Base-by-base conservation (phyloP, 2,329 filamentous ascomycete genomes). In the Seiridium cupressi region DNA sequence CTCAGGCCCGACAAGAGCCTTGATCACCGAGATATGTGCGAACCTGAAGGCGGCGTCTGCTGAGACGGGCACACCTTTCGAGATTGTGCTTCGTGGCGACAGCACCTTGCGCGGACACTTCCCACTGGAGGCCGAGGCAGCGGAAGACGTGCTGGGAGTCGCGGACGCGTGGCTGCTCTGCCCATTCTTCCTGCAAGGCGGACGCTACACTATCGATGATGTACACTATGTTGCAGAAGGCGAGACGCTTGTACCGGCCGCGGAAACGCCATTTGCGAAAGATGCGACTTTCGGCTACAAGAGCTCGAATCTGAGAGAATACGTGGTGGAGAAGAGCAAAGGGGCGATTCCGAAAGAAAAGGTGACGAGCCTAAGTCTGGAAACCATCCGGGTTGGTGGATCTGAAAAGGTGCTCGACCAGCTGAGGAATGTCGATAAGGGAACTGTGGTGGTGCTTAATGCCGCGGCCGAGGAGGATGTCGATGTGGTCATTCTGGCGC, bases 101-200 rank as follows among this genome's bases (percentile, higher is more conserved):
- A 85, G 82, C 3, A 87, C 84, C 0, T 67, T 86, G 1, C 73
- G 84, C 1, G 84, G 84, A 0, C 84, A 86, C 54, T 85, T 86
- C 38, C 84, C 83, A 0, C 70, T 83, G 0, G 84, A 86, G 66
- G 75, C 79, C 0, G 81, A 86, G 55, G 81, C 79, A 0, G 80
- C 78, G 0, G 79, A 84, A 60, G 70, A 74, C 1, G 79, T 81
- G 1, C 73, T 85, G 0, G 83, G 83, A 0, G 68, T 73, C 1
- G 76, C 77, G 0, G 81, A 85, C 62, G 81, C 78, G 0, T 84
- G 82, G 77, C 73, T 87, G 1, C 71, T 87, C 0, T 82, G 82
- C 0, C 84, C 84, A 0, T 86, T 86, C 69, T 87, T 87, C 67
- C 73, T 81, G 3, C 83, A 87, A 63, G 85, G 84, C 5, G 84